phyloP scores from a whole-genome alignment of 1,139 yeast genomes.

The Barnettozyma hawaiiensis region DNA sequence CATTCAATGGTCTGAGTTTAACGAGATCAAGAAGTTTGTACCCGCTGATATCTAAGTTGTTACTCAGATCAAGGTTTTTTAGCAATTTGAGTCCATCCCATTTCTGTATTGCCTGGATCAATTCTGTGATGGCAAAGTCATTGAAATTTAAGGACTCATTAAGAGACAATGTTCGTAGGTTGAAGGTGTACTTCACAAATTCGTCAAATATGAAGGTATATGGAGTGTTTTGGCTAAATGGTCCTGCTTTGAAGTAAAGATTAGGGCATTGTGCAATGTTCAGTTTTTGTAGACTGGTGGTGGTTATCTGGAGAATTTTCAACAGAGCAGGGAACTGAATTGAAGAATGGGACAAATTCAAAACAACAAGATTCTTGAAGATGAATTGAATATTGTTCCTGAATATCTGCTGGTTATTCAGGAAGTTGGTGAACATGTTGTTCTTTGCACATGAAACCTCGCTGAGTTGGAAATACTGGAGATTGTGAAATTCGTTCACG shows the following conservation, averaged over 20 bases:
- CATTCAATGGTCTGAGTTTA: constrained; percentile 11
- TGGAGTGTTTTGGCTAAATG: constrained; percentile 10
- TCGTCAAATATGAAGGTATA: constrained; percentile 19
- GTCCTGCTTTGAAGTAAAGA: constrained; percentile 17
- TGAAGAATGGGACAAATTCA: constrained; percentile 23
- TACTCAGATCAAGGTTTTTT: constrained; percentile 20
- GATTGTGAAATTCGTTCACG: constrained; percentile 4
- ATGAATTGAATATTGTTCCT: constrained; percentile 8
- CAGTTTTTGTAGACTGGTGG: constrained; percentile 10
- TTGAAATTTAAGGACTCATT: constrained; percentile 23
- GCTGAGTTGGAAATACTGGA: constrained; percentile 7
- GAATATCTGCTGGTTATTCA: constrained; percentile 7
- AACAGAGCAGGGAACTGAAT: constrained; percentile 21
- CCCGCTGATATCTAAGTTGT: constrained; percentile 20
- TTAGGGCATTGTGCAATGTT: constrained; percentile 23
- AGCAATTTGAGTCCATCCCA: constrained; percentile 6
- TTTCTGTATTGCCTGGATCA: constrained; percentile 11
- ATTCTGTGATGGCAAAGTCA: constrained; percentile 18
- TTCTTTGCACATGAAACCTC: constrained; percentile 8
- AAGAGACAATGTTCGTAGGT: constrained; percentile 15
- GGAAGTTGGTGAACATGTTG: constrained; percentile 2
- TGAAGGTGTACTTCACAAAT: constrained; percentile 15
- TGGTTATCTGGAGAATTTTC: constrained; percentile 14
- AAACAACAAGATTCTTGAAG: constrained; percentile 11
- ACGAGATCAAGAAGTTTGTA: constrained; percentile 21